Conservation (phyloP, 129 eudicot species). For the carrot (Daucus carota) region DNA sequence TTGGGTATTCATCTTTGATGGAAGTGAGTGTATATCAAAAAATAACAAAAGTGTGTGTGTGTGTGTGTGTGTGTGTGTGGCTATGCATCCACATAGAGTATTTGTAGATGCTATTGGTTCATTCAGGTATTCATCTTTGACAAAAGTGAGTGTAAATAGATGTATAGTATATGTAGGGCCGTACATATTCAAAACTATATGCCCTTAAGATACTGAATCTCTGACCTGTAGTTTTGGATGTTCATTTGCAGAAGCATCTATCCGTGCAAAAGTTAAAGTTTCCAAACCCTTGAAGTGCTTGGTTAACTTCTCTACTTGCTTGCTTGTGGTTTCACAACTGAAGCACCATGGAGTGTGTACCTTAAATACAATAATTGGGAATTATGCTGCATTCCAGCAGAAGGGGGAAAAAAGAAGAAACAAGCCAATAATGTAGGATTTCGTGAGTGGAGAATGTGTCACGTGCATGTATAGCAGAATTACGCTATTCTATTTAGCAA, state of each 20-base stretch:
- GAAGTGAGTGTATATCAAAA: neutral
- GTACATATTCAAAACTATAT: neutral
- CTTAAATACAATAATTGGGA: constrained; percentile 29
- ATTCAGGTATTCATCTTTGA: neutral
- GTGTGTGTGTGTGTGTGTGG: no score
- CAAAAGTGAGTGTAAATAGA: neutral
- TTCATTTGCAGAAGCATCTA: constrained; percentile 73
- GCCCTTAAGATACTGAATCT: neutral
- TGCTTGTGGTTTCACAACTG: constrained; percentile 73
- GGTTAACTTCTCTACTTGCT: constrained; percentile 79
- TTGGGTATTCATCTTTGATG: neutral
- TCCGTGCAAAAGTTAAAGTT: constrained; percentile 58
- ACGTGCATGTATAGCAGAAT: neutral
- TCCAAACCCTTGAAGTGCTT: constrained; percentile 87
- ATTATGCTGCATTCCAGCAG: neutral
- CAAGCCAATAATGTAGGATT: neutral
- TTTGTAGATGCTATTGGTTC: neutral
- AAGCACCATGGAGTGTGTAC: constrained; percentile 93
- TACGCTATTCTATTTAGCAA: neutral
- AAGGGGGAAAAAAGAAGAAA: neutral
- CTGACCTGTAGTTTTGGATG: constrained; percentile 66
- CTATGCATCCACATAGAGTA: no score
- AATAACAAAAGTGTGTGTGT: no score
- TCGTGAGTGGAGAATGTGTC: neutral
- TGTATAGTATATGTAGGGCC: neutral